Conservation (phyloP, 352 stramenopile genomes). For the Elongisporangium undulatum region DNA sequence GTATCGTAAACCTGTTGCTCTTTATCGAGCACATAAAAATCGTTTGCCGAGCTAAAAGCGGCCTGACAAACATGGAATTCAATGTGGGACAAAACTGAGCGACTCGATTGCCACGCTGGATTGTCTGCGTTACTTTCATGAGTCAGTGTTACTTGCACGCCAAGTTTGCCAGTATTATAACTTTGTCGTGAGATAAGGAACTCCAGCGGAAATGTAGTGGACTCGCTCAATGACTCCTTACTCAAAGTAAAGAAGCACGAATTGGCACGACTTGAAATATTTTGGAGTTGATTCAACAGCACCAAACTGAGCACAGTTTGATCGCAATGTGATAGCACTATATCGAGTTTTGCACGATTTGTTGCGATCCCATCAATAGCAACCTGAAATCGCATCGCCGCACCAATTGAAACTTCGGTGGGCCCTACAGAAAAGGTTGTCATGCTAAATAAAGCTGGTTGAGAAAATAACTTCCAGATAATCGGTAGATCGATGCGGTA, state of each 20-base stretch:
- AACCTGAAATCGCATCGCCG: not conserved
- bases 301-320: not conserved
- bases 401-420: not conserved
- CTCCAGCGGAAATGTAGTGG: not conserved
- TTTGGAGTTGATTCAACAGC: not conserved
- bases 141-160: not conserved
- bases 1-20: not conserved
- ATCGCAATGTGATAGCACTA: not conserved
- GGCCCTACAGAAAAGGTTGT: not conserved
- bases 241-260: not conserved
- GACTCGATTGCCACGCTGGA: not conserved
- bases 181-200: not conserved
- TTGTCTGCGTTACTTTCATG: not conserved
- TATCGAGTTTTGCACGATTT: not conserved
- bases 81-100: not conserved
- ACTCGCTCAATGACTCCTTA: not conserved
- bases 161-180: not conserved
- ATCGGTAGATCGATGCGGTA: not conserved
- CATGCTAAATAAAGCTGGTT: not conserved
- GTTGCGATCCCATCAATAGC: not conserved
- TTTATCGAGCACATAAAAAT: not conserved
- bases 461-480: not conserved
- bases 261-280: not conserved
- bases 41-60: not conserved
- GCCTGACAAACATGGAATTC: not conserved